Evolutionary conservation across 441 rosid genomes (phyloP), one percentile per base, ranked within the genome.

Genomic region (Aquilaria agallochum): DNA sequence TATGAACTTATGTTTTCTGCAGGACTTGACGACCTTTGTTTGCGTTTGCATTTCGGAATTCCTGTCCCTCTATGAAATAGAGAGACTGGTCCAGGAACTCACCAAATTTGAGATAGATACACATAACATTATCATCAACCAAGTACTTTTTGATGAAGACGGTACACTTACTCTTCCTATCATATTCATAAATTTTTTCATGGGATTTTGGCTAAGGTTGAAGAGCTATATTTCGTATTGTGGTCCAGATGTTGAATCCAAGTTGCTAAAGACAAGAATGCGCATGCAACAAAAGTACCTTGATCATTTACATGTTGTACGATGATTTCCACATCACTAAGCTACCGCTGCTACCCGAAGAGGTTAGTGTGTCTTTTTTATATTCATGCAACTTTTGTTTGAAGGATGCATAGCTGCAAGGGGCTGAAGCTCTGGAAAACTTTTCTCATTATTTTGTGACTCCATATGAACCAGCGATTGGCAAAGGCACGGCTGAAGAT

Each of bases 11-110:
- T 34, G 40, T 32, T 66, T 53, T 63, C 60, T 59, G 66, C 85
- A 95, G 99, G 98, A 95, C 74, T 59, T 95, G 88, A 95, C 99
- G 55, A 95, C 98, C 15, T 95, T 95, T 53, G 76, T 92, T 56
- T 95, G 99, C 57, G 97, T 95, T 58, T 95, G 99, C 89, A 92
- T 95, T 63, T 98, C 98, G 5, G 99, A 95, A 83, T 95, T 95
- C 78, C 90, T 95, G 62, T 95, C 98, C 68, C 95, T 92, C 36
- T 92, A 92, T 58, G 99, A 95, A 84, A 95, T 96, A 33, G 98
- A 95, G 76, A 90, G 99, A 78, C 74, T 95, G 68, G 98, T 95
- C 63, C 98, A 95, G 83, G 99, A 95, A 76, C 98, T 95, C 68
- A 80, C 99, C 68, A 95, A 92, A 75, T 92, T 95, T 52, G 99